phyloP scores from a whole-genome alignment of 2,329 filamentous ascomycete species.

The Xylariaceae sp. region DNA sequence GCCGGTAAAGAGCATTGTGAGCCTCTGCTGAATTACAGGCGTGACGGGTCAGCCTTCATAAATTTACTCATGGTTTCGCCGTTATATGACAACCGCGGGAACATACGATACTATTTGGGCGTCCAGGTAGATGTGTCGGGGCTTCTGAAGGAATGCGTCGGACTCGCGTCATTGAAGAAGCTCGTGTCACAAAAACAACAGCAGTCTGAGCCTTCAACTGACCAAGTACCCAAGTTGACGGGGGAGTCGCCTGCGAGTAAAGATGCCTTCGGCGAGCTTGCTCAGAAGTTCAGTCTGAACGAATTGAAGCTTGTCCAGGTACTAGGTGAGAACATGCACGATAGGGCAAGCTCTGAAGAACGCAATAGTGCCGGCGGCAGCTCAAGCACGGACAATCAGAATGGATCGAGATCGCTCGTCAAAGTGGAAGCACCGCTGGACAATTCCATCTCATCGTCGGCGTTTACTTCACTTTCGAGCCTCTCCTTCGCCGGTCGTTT shows the following conservation, averaged over 20 bases:
- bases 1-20: slow-evolving; percentile 67
- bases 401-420: slow-evolving; percentile 37
- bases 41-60: slow-evolving; percentile 73
- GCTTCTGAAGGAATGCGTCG: slow-evolving; percentile 59
- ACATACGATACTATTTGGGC: slow-evolving; percentile 63
- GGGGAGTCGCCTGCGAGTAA: slow-evolving; percentile 8
- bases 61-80: slow-evolving; percentile 72
- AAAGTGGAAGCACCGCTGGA: slow-evolving; percentile 27
- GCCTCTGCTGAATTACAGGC: slow-evolving; percentile 69
- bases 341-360: slow-evolving; percentile 39
- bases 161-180: slow-evolving; percentile 55
- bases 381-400: slow-evolving; percentile 35
- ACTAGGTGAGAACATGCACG: slow-evolving; percentile 59
- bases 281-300: slow-evolving; percentile 62
- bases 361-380: slow-evolving; percentile 37
- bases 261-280: slow-evolving; percentile 55
- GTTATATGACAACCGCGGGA: slow-evolving; percentile 61
- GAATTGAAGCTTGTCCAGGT: slow-evolving; percentile 62
- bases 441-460: slow-evolving; percentile 9
- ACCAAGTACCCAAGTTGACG: background rate
- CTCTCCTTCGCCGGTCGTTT: slow-evolving; percentile 31
- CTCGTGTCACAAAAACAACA: slow-evolving; percentile 35
- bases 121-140: slow-evolving; percentile 68
- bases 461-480: slow-evolving; percentile 8
- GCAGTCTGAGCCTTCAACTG: background rate